A percentile compares a stretch with the other conserved stretches of the same genome.
Evolutionary conservation across 257 asterid species (phyloP).

Genomic region (Nicotiana tomentosiformis): DNA sequence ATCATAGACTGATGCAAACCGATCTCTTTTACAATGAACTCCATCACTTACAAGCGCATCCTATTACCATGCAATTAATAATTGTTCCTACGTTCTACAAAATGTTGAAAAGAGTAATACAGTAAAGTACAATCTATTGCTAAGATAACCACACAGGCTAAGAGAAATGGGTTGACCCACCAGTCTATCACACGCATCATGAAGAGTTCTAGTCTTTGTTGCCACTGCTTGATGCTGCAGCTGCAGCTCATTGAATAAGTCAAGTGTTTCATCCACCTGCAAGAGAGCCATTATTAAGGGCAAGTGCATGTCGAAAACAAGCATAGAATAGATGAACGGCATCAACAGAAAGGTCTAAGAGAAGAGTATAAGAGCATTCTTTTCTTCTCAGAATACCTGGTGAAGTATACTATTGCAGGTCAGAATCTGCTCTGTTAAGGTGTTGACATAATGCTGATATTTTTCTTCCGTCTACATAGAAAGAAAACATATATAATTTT

Average conservation of each 20-base stretch:
- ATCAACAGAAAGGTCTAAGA: slow-evolving; percentile 1
- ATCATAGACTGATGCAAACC: background rate
- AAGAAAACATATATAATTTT: slow-evolving; percentile 13
- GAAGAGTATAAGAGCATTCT: background rate
- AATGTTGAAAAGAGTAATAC: background rate
- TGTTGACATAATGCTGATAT: slow-evolving; percentile 92
- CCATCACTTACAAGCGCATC: background rate
- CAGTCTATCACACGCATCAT: slow-evolving; percentile 98
- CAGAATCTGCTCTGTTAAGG: slow-evolving; percentile 78
- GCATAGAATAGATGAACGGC: slow-evolving; percentile 11
- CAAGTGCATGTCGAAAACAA: background rate
- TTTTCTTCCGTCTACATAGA: slow-evolving; percentile 81
- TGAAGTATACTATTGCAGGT: slow-evolving; percentile 87
- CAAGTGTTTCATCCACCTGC: slow-evolving; percentile 98
- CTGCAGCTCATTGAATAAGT: slow-evolving; percentile 82
- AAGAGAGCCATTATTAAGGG: slow-evolving; percentile 20
- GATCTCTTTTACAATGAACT: background rate
- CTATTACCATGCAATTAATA: background rate
- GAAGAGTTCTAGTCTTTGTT: slow-evolving; percentile 91
- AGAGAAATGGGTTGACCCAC: slow-evolving; percentile 35
- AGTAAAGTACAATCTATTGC: background rate
- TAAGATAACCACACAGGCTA: background rate
- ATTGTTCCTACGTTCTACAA: background rate
- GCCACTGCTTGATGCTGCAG: slow-evolving; percentile 98
- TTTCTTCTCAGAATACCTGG: slow-evolving; percentile 42